A percentile compares a stretch with the other conserved stretches of the same genome.
Conservation (phyloP, 306 rosid genomes). For the Vachellia pachyceras region DNA sequence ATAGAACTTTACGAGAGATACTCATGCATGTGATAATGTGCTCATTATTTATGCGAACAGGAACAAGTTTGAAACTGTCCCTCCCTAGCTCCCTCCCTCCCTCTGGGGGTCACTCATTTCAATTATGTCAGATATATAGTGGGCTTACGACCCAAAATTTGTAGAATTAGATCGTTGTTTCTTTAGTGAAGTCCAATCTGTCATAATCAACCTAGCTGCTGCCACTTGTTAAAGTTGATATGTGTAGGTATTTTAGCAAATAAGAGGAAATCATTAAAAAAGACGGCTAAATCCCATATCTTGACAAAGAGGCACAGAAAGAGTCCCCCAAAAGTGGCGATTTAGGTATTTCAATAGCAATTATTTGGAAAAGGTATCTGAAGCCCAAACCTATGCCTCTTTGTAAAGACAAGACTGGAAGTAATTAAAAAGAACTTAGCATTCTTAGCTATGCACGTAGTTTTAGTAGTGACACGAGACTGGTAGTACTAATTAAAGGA, state of each 20-base stretch:
- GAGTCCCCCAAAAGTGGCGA: constrained; percentile 60
- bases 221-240: constrained; percentile 37
- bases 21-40: neutral
- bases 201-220: constrained; percentile 21
- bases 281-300: constrained; percentile 41
- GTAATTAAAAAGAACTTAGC: too few relatives aligned
- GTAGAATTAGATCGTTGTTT: neutral
- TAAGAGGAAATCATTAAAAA: neutral
- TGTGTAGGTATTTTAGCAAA: constrained; percentile 31
- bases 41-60: too few relatives aligned
- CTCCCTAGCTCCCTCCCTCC: too few relatives aligned
- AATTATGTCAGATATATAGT: neutral
- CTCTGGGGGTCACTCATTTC: neutral
- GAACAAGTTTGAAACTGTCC: neutral
- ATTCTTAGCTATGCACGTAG: too few relatives aligned
- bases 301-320: constrained; percentile 47
- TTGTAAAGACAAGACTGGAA: too few relatives aligned
- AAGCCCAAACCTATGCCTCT: neutral
- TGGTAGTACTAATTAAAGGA: too few relatives aligned
- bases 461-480: too few relatives aligned
- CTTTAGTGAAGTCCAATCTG: constrained; percentile 30
- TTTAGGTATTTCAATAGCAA: constrained; percentile 46
- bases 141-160: neutral
- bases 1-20: too few relatives aligned
- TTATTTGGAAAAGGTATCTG: constrained; percentile 53